A percentile compares a stretch with the other conserved stretches of the same genome.
These are phyloP conservation scores for Chamaecyparis obtusa DNA, from an alignment of 75 land plant species.

Conservation along the genomic window DNA sequence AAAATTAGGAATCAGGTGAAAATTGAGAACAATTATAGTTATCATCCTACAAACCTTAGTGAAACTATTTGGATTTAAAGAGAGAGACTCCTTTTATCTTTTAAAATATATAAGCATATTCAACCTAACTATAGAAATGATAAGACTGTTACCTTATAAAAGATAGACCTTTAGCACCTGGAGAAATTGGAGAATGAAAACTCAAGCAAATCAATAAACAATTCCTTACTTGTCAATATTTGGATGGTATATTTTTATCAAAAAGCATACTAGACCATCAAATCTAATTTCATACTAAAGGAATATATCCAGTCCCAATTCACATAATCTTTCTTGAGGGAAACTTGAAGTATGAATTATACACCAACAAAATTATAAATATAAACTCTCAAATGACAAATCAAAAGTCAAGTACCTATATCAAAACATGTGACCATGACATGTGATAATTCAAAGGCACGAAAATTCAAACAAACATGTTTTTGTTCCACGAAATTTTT, in stretches of 20 bases:
- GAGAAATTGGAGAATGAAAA: neutral
- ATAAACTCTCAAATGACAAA: too few species aligned
- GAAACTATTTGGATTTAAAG: slow-evolving; percentile 89
- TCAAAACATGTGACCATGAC: too few species aligned
- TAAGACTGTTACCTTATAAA: neutral
- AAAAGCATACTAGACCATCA: slow-evolving; percentile 68
- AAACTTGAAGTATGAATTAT: too few species aligned
- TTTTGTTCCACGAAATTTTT: too few species aligned
- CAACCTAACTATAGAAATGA: slow-evolving; percentile 71
- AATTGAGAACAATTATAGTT: neutral
- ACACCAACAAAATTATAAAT: too few species aligned
- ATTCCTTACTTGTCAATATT: slow-evolving; percentile 79
- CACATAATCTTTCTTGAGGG: too few species aligned
- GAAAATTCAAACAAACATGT: too few species aligned
- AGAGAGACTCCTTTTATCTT: slow-evolving; percentile 97
- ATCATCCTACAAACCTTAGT: slow-evolving; percentile 46
- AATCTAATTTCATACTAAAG: too few species aligned
- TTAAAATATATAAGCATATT: slow-evolving; percentile 93
- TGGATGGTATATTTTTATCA: slow-evolving; percentile 94
- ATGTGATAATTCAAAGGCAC: too few species aligned
- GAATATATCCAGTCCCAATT: too few species aligned
- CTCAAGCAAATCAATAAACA: neutral
- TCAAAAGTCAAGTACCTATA: too few species aligned
- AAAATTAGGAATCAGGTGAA: neutral
- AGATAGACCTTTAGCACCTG: neutral